Evolutionary conservation across 2,329 filamentous ascomycete genomes (phyloP).

Genomic region (Aspergillus jensenii): DNA sequence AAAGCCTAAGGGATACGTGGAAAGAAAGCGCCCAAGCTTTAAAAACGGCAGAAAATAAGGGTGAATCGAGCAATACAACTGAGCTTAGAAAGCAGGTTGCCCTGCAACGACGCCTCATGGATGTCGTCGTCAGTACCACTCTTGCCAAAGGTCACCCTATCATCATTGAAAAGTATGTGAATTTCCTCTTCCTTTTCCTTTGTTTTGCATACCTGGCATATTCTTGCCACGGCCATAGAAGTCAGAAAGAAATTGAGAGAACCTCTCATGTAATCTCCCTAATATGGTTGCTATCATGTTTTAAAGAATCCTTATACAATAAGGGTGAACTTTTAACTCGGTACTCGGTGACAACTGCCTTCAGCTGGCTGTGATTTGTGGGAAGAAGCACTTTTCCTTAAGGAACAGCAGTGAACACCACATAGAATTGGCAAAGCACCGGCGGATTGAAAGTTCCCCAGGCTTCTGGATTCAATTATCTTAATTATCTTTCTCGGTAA

Average conservation of each 20-base stretch:
- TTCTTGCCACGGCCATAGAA: conserved; percentile 34
- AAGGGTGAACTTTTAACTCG: conserved; percentile 23
- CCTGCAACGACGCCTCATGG: conserved; percentile 57
- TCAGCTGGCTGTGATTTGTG: conserved; percentile 3
- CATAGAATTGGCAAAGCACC: background rate
- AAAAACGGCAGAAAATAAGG: conserved; percentile 58
- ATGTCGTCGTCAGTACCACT: conserved; percentile 48
- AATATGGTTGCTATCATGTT: conserved; percentile 26
- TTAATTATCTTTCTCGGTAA: background rate
- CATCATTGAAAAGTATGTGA: conserved; percentile 52
- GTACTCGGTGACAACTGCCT: conserved; percentile 10
- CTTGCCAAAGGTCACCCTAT: conserved; percentile 46
- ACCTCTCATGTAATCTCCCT: conserved; percentile 36
- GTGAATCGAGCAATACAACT: conserved; percentile 54
- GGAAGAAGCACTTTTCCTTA: background rate
- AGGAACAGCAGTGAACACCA: conserved; percentile 1
- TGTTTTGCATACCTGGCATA: conserved; percentile 22
- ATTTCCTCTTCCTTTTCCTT: conserved; percentile 21
- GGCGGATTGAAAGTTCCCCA: background rate
- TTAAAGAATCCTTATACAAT: conserved; percentile 28
- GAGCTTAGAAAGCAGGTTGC: conserved; percentile 58
- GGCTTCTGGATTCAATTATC: background rate
- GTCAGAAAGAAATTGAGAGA: conserved; percentile 36
- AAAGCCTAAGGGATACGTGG: conserved; percentile 61
- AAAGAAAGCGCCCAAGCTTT: conserved; percentile 58